A percentile compares a stretch with the other conserved stretches of the same genome.
Evolutionary conservation across 2,329 filamentous ascomycete species (phyloP).

Genomic region (Pestalotiopsis sp.): DNA sequence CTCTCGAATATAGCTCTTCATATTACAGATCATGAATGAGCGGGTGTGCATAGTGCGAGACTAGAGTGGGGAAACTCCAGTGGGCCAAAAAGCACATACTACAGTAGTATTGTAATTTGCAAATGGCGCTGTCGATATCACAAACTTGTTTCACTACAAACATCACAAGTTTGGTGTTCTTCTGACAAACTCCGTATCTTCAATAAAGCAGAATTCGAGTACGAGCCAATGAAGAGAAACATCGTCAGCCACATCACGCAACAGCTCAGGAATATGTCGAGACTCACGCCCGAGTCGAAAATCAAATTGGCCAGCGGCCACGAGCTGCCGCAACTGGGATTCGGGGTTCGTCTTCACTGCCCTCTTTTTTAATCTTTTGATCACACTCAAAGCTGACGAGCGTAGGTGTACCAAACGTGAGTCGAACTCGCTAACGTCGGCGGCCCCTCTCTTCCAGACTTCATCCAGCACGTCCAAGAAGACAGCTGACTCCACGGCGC

Average conservation of each 20-base stretch:
- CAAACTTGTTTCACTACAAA: background rate
- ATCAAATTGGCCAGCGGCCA: slow-evolving; percentile 58
- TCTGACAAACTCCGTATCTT: background rate
- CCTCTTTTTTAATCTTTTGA: slow-evolving; percentile 10
- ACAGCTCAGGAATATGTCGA: slow-evolving; percentile 43
- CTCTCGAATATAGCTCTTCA: background rate
- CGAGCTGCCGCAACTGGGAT: slow-evolving; percentile 54
- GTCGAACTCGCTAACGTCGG: slow-evolving; percentile 15
- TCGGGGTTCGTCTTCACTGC: slow-evolving; percentile 45
- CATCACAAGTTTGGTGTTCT: background rate
- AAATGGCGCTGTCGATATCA: background rate
- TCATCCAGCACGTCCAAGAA: background rate
- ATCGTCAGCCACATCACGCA: background rate
- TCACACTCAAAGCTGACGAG: background rate
- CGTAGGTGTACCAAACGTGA: slow-evolving; percentile 57
- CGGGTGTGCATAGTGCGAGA: background rate
- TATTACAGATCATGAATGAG: background rate
- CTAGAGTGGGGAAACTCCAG: background rate
- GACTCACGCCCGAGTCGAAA: slow-evolving; percentile 48
- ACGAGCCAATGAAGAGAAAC: background rate
- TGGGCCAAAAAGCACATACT: background rate
- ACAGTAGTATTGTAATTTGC: background rate
- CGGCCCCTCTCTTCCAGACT: background rate
- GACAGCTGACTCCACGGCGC: slow-evolving; percentile 4
- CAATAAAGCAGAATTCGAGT: background rate